Evolutionary conservation across 768 basidiomycete species (phyloP), one percentile per base, ranked within the genome.

Genomic region (Coprinopsis sp.): DNA sequence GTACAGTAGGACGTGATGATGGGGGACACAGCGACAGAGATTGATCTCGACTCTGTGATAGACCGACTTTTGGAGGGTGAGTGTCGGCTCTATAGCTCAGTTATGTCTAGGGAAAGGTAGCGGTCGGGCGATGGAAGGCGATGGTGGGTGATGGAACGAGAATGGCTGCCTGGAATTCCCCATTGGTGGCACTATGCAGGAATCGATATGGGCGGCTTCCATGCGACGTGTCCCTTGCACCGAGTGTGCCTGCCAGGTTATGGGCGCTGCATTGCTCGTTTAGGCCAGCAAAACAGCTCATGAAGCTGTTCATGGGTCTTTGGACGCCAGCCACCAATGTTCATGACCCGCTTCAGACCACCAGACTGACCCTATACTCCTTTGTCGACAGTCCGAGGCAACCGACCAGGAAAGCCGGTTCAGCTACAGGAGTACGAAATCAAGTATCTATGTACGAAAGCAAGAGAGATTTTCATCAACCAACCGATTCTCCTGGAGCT

Each of bases 21-120:
- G 87, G 82, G 87, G 62, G 87, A 91, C 60, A 73, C 82, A 56
- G 71, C 80, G 51, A 87, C 86, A 63, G 95, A 97, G 67, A 95
- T 99, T 71, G 95, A 99, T 80, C 81, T 98, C 52, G 95, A 99
- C 78, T 94, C 92, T 68, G 92, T 99, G 76, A 98, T 99, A 63
- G 95, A 97, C 83, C 81, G 93, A 51, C 78, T 98, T 53, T 76
- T 97, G 54, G 95, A 98, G 85, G 95, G 95, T 95, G 75, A 64
- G 64, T 42, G 6, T 52, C 54, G 43, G 33, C 14, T 34, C 34
- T 37, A 45, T 44, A 46, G 44, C 36, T 24, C 36, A 13, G 12
- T 27, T 37, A 11, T 10, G 2, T 18, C 18, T 44, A 18, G 18
- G 38, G n/a, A n/a, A 21, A n/a, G 40, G 39, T 16, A n/a, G 16